Conservation (phyloP, 2,329 filamentous ascomycete species). For the Blastomyces emzantsi region DNA sequence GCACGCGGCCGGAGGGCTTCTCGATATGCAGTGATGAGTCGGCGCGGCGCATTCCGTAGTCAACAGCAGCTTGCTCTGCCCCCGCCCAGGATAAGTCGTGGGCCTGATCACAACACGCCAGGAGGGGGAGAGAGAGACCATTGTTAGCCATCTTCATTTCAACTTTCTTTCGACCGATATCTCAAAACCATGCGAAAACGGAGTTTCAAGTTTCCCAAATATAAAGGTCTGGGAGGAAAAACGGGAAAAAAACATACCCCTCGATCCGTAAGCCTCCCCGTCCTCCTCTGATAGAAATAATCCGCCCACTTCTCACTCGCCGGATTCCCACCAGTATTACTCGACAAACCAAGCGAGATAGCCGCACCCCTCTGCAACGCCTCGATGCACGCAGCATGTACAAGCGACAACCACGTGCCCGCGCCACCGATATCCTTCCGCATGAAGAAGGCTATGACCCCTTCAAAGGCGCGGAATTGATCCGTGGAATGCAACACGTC, state of each 20-base stretch:
- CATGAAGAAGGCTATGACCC: constrained; percentile 20
- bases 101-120: constrained; percentile 3
- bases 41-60: constrained; percentile 14
- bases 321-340: constrained; percentile 15
- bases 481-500: constrained; percentile 15
- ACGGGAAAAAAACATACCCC: constrained; percentile 9
- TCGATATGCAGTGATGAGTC: constrained; percentile 10
- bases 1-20: constrained; percentile 10
- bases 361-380: constrained; percentile 17
- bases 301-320: constrained; percentile 15
- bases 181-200: neutral
- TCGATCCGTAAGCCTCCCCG: constrained; percentile 13
- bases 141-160: neutral
- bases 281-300: constrained; percentile 15
- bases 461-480: constrained; percentile 20
- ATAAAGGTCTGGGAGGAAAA: neutral
- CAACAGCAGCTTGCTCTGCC: constrained; percentile 16
- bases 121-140: neutral
- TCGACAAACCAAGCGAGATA: constrained; percentile 15
- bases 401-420: constrained; percentile 19
- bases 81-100: constrained; percentile 15
- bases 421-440: constrained; percentile 16
- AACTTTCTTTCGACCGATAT: neutral
- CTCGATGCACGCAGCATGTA: constrained; percentile 19
- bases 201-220: neutral